These are phyloP conservation scores for Breviolum minutum DNA, from an alignment of 73 alveolate genomes.

Conservation along the genomic window DNA sequence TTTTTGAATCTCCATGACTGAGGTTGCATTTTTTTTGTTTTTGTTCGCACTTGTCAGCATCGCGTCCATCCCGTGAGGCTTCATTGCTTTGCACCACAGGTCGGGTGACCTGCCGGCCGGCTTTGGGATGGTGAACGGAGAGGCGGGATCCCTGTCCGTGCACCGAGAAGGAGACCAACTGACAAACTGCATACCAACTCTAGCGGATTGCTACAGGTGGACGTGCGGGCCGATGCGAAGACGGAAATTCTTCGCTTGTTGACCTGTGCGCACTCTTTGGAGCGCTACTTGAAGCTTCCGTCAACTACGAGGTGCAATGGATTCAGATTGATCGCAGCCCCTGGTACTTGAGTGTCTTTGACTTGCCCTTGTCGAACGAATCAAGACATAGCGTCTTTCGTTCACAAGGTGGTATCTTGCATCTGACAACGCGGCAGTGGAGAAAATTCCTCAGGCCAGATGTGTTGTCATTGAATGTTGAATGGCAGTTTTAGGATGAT, in stretches of 20 bases:
- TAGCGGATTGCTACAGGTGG: neutral
- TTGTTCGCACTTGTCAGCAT: neutral
- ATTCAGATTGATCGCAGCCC: neutral
- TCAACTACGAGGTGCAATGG: neutral
- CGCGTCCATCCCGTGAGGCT: conserved; percentile 34
- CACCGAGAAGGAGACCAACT: too few species aligned
- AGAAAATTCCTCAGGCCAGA: conserved; percentile 45
- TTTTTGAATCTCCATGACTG: neutral
- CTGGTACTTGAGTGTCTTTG: too few species aligned
- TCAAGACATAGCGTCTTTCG: neutral
- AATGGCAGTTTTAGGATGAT: neutral
- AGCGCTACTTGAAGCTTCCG: conserved; percentile 39
- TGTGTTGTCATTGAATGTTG: neutral
- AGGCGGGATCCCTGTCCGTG: neutral
- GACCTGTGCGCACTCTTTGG: conserved; percentile 67
- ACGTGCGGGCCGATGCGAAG: conserved; percentile 10
- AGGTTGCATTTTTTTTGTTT: too few species aligned
- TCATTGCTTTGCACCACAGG: conserved; percentile 57
- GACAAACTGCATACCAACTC: neutral
- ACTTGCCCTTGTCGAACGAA: neutral
- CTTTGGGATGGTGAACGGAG: conserved; percentile 83
- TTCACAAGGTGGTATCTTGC: conserved; percentile 61
- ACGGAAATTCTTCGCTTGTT: conserved; percentile 15
- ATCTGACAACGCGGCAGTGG: conserved; percentile 63
- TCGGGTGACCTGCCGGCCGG: conserved; percentile 76